Evolutionary conservation across 805 yeast genomes (phyloP), one percentile per base, ranked within the genome.

Genomic region (Jamesozyma gamospora): DNA sequence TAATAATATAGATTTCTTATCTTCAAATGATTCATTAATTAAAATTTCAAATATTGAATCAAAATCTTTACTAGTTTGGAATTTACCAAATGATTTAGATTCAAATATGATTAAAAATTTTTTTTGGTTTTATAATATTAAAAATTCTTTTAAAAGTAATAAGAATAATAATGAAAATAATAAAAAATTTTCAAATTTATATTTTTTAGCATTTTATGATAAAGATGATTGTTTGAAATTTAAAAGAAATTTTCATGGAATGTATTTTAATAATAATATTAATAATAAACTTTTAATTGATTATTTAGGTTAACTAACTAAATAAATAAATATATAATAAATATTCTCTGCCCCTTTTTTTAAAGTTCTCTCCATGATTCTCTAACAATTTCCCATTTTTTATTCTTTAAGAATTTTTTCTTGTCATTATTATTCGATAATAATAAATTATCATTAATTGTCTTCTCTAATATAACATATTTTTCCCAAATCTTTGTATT

Each of bases 401-500:
- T 37, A 32, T 32, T 37, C 39, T 47, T 48, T 28, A 51, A 38
- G 8, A 53, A 51, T 35, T 52, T 56, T 27, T 46, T 45, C 2
- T 50, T 48, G 1, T 50, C 32, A 37, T 44, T 52, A 4, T 14
- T 14, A 12, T 18, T 11, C 34, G 7, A 6, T 14, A 21, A 28
- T 16, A 24, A 29, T 8, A 19, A 26, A 13, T 41, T 32, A 15
- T 36, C 14, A 37, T 49, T 31, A 34, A 37, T 48, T 21, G 46
- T 53, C 28, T 65, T 71, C 48, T 79, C 86, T 12, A 75, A 67
- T 28, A 90, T 75, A 12, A 69, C 75, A 57, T 82, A 90, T 56
- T 82, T 85, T 55, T 90, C 96, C 95, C 96, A 85, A 24, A 77
- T 77, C 4, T 80, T 79, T 44, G 76, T 70, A 32, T 64, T 61